phyloP scores from a whole-genome alignment of 2,329 filamentous ascomycete genomes.

The Penicillium sp. region DNA sequence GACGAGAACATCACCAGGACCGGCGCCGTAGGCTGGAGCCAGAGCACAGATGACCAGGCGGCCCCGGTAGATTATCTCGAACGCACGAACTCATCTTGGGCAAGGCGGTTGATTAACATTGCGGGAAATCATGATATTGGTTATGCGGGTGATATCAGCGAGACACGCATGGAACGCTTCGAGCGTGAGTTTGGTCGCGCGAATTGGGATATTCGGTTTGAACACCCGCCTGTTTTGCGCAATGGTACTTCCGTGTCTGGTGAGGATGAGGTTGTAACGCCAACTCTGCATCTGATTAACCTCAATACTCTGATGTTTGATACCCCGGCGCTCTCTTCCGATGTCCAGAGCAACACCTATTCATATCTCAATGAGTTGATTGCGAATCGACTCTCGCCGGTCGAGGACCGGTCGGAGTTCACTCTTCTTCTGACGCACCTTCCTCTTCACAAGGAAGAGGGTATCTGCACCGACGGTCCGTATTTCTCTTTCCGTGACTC shows the following conservation, averaged over 20 bases:
- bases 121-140: constrained; percentile 96
- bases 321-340: constrained; percentile 67
- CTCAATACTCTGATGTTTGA: constrained; percentile 95
- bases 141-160: constrained; percentile 86
- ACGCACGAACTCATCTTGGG: constrained; percentile 61
- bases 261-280: constrained; percentile 13
- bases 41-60: constrained; percentile 23
- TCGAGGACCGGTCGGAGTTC: constrained; percentile 65
- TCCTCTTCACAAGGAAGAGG: constrained; percentile 79
- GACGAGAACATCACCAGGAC: constrained; percentile 45
- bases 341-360: constrained; percentile 76
- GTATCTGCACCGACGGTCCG: constrained; percentile 80
- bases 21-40: constrained; percentile 43
- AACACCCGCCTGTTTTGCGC: constrained; percentile 48
- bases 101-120: constrained; percentile 79
- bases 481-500: constrained; percentile 76
- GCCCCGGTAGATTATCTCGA: constrained; percentile 28
- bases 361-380: constrained; percentile 65
- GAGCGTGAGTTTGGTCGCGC: constrained; percentile 81
- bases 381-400: constrained; percentile 57
- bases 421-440: constrained; percentile 91
- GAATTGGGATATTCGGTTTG: constrained; percentile 86
- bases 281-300: constrained; percentile 78
- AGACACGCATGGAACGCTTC: constrained; percentile 75
- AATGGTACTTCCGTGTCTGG: not conserved